A percentile compares a stretch with the other conserved stretches of the same genome.
Evolutionary conservation across 202 grass and related monocot species (phyloP).

Genomic region (Carex arenaria): DNA sequence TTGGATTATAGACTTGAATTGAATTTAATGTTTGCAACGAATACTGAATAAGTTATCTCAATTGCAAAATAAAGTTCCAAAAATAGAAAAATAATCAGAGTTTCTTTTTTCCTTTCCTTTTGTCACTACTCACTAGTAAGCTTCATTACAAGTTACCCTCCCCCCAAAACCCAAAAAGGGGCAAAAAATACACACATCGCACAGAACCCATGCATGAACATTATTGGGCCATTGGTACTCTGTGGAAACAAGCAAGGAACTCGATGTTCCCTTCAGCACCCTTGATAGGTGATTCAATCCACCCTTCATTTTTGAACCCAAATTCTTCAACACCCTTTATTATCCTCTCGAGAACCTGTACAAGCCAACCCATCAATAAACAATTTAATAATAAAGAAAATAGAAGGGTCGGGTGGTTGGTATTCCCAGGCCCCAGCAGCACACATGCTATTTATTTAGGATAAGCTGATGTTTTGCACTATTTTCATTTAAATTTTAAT

Average conservation of each 20-base stretch:
- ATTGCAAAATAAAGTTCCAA: background rate
- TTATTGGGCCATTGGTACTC: conserved; percentile 18
- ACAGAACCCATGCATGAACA: background rate
- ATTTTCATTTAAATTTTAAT: background rate
- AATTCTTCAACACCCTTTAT: conserved; percentile 77
- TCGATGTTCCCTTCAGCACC: conserved; percentile 87
- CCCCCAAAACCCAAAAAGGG: too few species aligned
- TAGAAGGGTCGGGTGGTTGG: background rate
- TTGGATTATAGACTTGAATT: background rate
- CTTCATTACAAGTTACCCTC: background rate
- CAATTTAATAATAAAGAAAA: background rate
- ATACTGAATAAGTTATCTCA: background rate
- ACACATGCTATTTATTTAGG: background rate
- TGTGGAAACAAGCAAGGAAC: conserved; percentile 82
- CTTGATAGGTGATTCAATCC: conserved; percentile 89
- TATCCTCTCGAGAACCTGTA: conserved; percentile 79
- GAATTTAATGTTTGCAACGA: background rate
- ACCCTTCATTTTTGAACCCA: conserved; percentile 72
- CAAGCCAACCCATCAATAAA: background rate
- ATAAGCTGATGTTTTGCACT: background rate
- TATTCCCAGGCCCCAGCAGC: background rate
- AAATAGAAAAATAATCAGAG: background rate
- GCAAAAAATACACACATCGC: background rate
- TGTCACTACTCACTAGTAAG: too few species aligned
- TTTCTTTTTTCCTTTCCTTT: too few species aligned